A percentile compares a stretch with the other conserved stretches of the same genome.
Evolutionary conservation across 345 rosid species (phyloP).

Genomic region (Eutrema heterophyllum): DNA sequence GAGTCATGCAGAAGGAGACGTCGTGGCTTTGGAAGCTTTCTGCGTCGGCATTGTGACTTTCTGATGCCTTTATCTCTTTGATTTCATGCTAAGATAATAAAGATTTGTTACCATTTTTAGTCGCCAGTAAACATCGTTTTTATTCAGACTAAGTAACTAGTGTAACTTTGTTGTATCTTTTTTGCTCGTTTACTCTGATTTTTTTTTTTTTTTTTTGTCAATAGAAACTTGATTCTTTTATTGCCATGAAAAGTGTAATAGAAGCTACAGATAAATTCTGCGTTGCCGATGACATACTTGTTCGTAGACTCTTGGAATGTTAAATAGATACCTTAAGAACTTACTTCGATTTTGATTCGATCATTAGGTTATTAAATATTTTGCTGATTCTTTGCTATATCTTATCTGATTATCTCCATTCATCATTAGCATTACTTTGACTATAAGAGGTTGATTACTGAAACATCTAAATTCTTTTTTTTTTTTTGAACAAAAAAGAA

Average conservation of each 20-base stretch:
- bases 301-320: background rate
- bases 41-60: slow-evolving; percentile 30
- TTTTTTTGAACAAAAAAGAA: too few relatives aligned
- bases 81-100: slow-evolving; percentile 16
- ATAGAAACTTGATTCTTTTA: background rate
- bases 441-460: background rate
- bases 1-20: slow-evolving; percentile 25
- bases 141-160: background rate
- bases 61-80: slow-evolving; percentile 1
- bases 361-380: background rate
- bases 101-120: background rate
- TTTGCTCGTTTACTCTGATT: background rate
- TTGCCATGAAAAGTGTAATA: background rate
- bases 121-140: background rate
- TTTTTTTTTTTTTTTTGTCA: background rate
- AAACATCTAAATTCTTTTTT: background rate
- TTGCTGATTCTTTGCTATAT: background rate
- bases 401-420: background rate
- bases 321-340: background rate
- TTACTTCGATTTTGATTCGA: background rate
- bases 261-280: background rate
- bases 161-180: background rate
- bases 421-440: background rate
- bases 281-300: background rate
- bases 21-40: slow-evolving; percentile 30